These are phyloP conservation scores for Tilletia walkeri DNA, from an alignment of 1,284 basidiomycete genomes.

Conservation along the genomic window DNA sequence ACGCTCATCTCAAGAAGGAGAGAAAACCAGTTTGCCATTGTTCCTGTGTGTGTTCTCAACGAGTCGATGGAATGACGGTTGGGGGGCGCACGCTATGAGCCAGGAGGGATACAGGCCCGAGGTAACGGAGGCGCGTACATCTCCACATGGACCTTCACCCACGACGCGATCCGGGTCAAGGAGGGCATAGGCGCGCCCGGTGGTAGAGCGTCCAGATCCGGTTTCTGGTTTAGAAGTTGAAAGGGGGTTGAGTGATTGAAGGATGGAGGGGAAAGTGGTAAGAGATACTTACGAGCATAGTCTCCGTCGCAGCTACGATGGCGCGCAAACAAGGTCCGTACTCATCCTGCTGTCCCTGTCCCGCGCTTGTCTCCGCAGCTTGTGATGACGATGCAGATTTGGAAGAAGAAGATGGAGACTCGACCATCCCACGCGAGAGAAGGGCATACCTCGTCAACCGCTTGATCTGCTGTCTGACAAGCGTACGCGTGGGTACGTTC, in stretches of 20 bases:
- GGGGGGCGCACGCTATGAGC: background rate
- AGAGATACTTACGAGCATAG: background rate
- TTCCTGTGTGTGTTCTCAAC: too few species aligned
- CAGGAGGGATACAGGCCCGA: background rate
- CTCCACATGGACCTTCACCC: background rate
- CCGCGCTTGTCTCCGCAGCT: background rate
- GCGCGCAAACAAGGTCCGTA: background rate
- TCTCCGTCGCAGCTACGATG: background rate
- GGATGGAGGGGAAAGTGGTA: background rate
- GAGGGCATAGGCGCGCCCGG: background rate
- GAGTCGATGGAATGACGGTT: too few species aligned
- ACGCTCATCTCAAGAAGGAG: too few species aligned
- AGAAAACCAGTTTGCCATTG: too few species aligned
- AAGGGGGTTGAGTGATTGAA: too few species aligned
- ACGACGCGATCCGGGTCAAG: background rate
- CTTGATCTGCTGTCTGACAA: conserved; percentile 11
- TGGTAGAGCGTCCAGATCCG: background rate
- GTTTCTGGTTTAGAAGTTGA: background rate
- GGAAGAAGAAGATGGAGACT: background rate
- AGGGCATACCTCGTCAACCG: background rate
- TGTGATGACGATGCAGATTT: background rate
- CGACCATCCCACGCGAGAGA: conserved; percentile 6
- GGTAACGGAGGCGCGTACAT: conserved; percentile 10
- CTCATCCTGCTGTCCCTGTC: background rate
- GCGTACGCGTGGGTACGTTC: background rate